These are phyloP conservation scores for Phytophthora cactorum DNA, from an alignment of 352 stramenopile species.

Conservation along the genomic window DNA sequence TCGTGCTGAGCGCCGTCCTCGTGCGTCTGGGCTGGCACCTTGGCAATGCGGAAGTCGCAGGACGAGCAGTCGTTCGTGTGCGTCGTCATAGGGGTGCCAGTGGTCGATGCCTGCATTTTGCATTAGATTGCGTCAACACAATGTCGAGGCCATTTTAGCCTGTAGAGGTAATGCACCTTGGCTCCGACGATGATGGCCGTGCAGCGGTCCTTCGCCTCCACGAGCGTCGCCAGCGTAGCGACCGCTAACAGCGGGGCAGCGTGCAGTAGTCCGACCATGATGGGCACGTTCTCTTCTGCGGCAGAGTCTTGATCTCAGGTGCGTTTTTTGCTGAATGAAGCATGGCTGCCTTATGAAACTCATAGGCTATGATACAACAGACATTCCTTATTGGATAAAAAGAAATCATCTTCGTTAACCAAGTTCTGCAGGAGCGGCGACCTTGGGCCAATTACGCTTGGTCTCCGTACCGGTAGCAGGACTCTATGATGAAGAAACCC, in stretches of 20 bases:
- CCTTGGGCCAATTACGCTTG: too few relatives aligned
- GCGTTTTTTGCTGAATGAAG: slow-evolving; percentile 8
- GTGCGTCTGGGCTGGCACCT: slow-evolving; percentile 70
- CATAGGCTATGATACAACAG: neutral
- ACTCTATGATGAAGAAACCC: too few relatives aligned
- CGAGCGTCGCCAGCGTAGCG: slow-evolving; percentile 15
- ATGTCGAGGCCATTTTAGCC: neutral
- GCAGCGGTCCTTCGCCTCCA: slow-evolving; percentile 63
- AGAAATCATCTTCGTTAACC: neutral
- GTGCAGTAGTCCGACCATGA: slow-evolving; percentile 16
- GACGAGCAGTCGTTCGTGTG: slow-evolving; percentile 86
- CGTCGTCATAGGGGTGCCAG: slow-evolving; percentile 75
- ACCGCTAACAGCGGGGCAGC: slow-evolving; percentile 19
- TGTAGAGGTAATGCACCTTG: slow-evolving; percentile 43
- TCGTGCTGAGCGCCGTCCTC: slow-evolving; percentile 50
- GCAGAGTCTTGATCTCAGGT: slow-evolving; percentile 7
- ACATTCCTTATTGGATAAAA: neutral
- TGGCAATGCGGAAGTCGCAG: slow-evolving; percentile 85
- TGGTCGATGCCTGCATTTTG: slow-evolving; percentile 58
- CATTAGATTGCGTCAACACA: slow-evolving; percentile 19
- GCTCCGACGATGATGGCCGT: slow-evolving; percentile 82
- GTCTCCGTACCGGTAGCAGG: too few relatives aligned
- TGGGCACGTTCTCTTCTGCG: neutral
- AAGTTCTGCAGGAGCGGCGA: too few relatives aligned
- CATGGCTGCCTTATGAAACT: too few relatives aligned